Conservation (phyloP, 345 rosid species). For the Acer yangbiense region DNA sequence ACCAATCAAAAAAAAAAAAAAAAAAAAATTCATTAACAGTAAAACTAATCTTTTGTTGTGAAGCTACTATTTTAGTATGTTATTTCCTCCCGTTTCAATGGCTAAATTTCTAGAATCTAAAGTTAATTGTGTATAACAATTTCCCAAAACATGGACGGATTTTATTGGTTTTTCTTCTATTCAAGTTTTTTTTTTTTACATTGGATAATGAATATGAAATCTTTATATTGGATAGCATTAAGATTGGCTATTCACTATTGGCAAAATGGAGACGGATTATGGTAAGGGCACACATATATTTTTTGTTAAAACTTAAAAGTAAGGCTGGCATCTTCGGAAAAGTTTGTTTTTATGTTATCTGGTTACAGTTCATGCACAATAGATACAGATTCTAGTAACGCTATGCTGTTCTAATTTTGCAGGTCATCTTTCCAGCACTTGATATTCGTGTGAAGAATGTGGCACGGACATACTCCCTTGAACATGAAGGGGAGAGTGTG, state of each 20-base stretch:
- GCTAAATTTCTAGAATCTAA: neutral
- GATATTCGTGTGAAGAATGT: slow-evolving; percentile 91
- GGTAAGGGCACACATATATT: neutral
- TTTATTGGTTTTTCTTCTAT: neutral
- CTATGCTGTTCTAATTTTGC: slow-evolving; percentile 18
- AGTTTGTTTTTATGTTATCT: neutral
- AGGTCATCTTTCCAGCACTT: slow-evolving; percentile 91
- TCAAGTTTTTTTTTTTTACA: neutral
- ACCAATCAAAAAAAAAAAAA: too few relatives aligned
- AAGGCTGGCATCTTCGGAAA: neutral
- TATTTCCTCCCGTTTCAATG: neutral
- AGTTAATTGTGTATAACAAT: neutral
- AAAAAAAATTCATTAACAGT: too few relatives aligned
- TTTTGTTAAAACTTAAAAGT: neutral
- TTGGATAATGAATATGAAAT: neutral
- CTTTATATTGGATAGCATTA: neutral
- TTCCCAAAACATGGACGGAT: neutral
- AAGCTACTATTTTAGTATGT: neutral
- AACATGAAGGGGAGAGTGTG: slow-evolving; percentile 84
- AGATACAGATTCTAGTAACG: slow-evolving; percentile 1
- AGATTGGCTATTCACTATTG: neutral
- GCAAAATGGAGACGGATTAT: neutral
- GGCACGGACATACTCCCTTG: slow-evolving; percentile 82
- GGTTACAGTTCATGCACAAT: neutral
- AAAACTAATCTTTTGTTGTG: too few relatives aligned